Percentiles rank a stretch among this genome's conserved stretches.
Evolutionary conservation across 495 filamentous ascomycete species (phyloP).

Genomic region (Hyaloscypha variabilis): DNA sequence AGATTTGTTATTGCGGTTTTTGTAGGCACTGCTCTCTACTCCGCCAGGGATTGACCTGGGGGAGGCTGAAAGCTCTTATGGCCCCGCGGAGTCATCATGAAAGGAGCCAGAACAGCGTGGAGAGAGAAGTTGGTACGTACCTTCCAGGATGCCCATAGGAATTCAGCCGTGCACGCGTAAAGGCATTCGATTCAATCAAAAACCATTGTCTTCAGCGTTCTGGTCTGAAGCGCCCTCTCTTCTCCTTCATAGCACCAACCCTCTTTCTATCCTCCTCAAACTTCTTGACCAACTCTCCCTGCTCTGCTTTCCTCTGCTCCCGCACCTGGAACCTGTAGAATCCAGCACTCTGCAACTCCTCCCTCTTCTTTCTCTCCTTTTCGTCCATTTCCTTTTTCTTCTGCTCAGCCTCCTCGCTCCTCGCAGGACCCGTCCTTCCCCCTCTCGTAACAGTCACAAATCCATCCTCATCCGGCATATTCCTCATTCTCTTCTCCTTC

Average conservation of each 20-base stretch:
- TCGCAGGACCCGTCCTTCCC: conserved; percentile 70
- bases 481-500: conserved; percentile 62
- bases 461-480: conserved; percentile 90
- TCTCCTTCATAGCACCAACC: conserved; percentile 61
- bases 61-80: conserved; percentile 29
- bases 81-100: conserved; percentile 38
- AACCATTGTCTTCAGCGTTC: conserved; percentile 39
- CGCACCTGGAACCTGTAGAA: conserved; percentile 95
- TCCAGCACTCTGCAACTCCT: conserved; percentile 58
- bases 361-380: conserved; percentile 63
- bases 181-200: not conserved
- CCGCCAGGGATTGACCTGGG: conserved; percentile 23
- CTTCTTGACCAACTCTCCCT: conserved; percentile 63
- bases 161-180: not conserved
- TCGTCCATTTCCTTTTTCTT: conserved; percentile 75
- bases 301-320: conserved; percentile 84
- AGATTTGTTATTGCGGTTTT: conserved; percentile 40
- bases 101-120: not conserved
- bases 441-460: conserved; percentile 91
- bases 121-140: conserved; percentile 14
- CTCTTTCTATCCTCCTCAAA: conserved; percentile 69
- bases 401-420: conserved; percentile 73
- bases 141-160: not conserved
- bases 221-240: conserved; percentile 58
- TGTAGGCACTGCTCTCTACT: conserved; percentile 30